Percentiles rank a stretch among this genome's conserved stretches.
Evolutionary conservation across 176 grass and related monocot genomes (phyloP).

Genomic region (Coix lacrymajobi): DNA sequence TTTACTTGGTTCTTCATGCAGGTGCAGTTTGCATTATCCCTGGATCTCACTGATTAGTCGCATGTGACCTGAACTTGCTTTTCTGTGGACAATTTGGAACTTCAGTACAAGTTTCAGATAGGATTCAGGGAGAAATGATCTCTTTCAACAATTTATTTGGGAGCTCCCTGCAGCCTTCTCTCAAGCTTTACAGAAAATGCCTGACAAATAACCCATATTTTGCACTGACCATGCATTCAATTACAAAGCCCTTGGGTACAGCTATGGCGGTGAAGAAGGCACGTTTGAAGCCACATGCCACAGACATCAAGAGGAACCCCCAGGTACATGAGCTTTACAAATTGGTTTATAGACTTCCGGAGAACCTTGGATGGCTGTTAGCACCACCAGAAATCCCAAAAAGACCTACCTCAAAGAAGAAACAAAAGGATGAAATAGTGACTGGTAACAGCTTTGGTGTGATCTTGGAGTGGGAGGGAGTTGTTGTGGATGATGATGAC

Average conservation of each 20-base stretch:
- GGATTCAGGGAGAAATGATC: constrained; percentile 23
- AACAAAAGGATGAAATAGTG: constrained; percentile 23
- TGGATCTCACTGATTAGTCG: not conserved
- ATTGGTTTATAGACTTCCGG: constrained; percentile 45
- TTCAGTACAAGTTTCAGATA: constrained; percentile 19
- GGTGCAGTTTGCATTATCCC: not conserved
- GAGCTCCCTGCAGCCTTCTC: not conserved
- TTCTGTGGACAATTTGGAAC: not conserved
- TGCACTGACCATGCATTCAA: constrained; percentile 13
- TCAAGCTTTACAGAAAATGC: constrained; percentile 29
- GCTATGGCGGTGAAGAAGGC: constrained; percentile 12
- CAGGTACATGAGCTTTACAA: constrained; percentile 40
- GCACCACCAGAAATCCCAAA: constrained; percentile 17
- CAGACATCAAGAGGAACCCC: constrained; percentile 28
- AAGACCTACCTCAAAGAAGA: constrained; percentile 32
- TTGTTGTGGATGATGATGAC: constrained; percentile 66
- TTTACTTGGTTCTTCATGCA: not conserved
- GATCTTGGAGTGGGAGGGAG: constrained; percentile 79
- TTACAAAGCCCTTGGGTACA: not conserved
- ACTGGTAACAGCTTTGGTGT: constrained; percentile 45
- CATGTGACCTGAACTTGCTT: not conserved
- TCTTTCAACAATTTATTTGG: constrained; percentile 23
- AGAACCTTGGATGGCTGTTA: constrained; percentile 64
- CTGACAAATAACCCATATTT: not conserved
- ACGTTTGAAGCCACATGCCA: constrained; percentile 29